Evolutionary conservation across 176 grass and related monocot species (phyloP).

Genomic region (Neostapfia colusana): DNA sequence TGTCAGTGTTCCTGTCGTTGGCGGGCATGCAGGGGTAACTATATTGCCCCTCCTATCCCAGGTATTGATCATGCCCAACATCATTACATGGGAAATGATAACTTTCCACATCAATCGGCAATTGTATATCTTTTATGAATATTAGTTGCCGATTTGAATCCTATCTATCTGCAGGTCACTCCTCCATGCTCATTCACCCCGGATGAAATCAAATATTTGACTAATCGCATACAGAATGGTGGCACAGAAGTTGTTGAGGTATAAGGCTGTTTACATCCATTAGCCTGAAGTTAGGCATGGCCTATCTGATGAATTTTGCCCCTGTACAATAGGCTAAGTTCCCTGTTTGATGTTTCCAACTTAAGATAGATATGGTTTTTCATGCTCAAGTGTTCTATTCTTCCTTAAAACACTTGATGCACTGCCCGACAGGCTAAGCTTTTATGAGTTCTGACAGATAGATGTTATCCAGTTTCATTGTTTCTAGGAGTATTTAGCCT

Average conservation of each 20-base stretch:
- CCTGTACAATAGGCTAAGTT: no score
- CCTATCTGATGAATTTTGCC: background rate
- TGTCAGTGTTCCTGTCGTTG: conserved; percentile 74
- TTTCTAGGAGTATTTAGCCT: background rate
- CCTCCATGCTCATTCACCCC: conserved; percentile 90
- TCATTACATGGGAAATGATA: background rate
- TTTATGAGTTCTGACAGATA: background rate
- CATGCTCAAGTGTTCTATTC: background rate
- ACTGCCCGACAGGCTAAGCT: background rate
- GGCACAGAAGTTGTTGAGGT: conserved; percentile 99
- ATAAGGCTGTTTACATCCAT: conserved; percentile 31
- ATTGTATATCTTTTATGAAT: conserved; percentile 18
- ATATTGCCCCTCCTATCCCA: conserved; percentile 77
- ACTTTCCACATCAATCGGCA: background rate
- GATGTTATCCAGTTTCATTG: background rate
- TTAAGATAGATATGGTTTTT: no score
- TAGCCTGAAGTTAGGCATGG: background rate
- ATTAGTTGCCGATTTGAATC: background rate
- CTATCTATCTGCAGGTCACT: conserved; percentile 49
- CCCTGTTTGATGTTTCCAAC: no score
- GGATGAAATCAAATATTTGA: conserved; percentile 79
- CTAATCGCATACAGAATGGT: conserved; percentile 92
- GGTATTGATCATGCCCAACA: conserved; percentile 32
- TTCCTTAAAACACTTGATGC: background rate
- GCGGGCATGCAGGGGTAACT: conserved; percentile 75